Percentiles rank a stretch among this genome's conserved stretches.
Conservation (phyloP, 495 filamentous ascomycete genomes). For the Diplogelasinospora grovesii region DNA sequence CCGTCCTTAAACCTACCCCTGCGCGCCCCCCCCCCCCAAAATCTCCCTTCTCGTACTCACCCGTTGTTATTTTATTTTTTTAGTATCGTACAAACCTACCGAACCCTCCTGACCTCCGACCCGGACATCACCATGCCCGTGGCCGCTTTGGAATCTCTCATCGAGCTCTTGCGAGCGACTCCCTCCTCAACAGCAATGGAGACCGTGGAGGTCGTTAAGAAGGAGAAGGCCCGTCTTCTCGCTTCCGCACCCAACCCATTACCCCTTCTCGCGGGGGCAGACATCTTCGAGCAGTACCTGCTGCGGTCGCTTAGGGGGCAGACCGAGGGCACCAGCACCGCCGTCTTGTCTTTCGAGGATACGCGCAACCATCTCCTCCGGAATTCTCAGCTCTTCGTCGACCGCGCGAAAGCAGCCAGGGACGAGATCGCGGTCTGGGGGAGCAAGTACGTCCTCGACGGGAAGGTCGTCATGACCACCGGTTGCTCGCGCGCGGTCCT, state of each 20-base stretch:
- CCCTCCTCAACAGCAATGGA: slow-evolving; percentile 83
- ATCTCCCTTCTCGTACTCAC: slow-evolving; percentile 2
- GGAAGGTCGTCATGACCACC: slow-evolving; percentile 75
- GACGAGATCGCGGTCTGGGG: slow-evolving; percentile 76
- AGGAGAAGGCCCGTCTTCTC: slow-evolving; percentile 60
- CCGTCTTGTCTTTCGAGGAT: slow-evolving; percentile 64
- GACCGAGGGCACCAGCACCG: slow-evolving; percentile 41
- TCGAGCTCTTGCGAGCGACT: slow-evolving; percentile 69
- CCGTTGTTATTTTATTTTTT: no score
- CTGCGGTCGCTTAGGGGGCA: slow-evolving; percentile 51
- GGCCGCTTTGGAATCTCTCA: slow-evolving; percentile 89
- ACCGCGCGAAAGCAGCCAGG: slow-evolving; percentile 77
- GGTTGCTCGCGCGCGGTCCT: slow-evolving; percentile 81
- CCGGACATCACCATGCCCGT: slow-evolving; percentile 90
- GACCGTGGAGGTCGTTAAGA: slow-evolving; percentile 76
- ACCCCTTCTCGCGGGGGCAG: slow-evolving; percentile 85
- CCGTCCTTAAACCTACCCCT: not conserved
- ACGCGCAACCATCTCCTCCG: slow-evolving; percentile 74
- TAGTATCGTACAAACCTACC: slow-evolving; percentile 51
- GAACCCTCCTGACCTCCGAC: slow-evolving; percentile 51
- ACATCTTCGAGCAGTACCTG: slow-evolving; percentile 91
- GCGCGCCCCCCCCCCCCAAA: not conserved
- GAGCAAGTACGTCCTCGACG: slow-evolving; percentile 66
- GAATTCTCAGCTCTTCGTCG: slow-evolving; percentile 79
- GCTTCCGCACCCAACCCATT: slow-evolving; percentile 76